Evolutionary conservation across 306 rosid species (phyloP).

Genomic region (Trifolium fragiferum): DNA sequence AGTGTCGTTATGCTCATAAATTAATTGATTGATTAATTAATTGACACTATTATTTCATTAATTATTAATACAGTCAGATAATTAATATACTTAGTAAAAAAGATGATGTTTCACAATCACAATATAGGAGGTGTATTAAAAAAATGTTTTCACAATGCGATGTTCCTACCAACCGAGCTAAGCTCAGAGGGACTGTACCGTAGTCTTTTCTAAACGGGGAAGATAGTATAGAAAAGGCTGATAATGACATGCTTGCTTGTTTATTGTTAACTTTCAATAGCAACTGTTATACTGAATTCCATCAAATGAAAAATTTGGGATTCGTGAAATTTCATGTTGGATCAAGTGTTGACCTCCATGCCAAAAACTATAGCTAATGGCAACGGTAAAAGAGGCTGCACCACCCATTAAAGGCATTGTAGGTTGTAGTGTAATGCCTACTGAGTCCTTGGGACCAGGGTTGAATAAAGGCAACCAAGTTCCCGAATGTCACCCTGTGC

Average conservation of each 20-base stretch:
- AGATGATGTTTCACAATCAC: too few species aligned
- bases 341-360: neutral
- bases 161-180: too few species aligned
- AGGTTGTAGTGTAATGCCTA: neutral
- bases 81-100: too few species aligned
- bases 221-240: constrained; percentile 9
- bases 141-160: too few species aligned
- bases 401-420: neutral
- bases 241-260: constrained; percentile 10
- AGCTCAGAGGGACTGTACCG: neutral
- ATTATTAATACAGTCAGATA: too few species aligned
- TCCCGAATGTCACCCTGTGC: neutral
- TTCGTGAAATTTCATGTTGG: constrained; percentile 21
- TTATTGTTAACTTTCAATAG: constrained; percentile 26
- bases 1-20: neutral
- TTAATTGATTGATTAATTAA: neutral
- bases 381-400: neutral
- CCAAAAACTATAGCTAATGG: neutral
- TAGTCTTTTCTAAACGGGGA: constrained; percentile 19
- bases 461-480: neutral
- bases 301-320: neutral
- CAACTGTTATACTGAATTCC: neutral
- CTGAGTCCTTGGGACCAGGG: neutral
- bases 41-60: too few species aligned
- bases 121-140: too few species aligned